Conservation (phyloP, 768 basidiomycete genomes). For the Strobilomyces dryophilus region DNA sequence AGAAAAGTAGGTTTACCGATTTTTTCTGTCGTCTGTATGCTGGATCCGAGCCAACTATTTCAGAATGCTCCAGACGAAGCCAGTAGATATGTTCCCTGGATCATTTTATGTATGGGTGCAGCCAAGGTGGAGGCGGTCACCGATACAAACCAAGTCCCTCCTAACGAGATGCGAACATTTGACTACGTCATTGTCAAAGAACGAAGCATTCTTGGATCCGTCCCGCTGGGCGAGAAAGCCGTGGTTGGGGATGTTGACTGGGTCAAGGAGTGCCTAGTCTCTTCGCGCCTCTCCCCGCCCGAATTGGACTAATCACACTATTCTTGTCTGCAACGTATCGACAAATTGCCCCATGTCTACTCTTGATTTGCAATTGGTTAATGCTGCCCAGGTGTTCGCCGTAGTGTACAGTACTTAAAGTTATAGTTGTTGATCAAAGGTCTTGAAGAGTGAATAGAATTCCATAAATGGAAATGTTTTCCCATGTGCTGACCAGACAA, state of each 20-base stretch:
- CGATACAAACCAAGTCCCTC: slow-evolving; percentile 35
- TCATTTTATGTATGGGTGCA: slow-evolving; percentile 79
- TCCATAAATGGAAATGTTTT: slow-evolving; percentile 18
- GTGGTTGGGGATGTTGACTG: slow-evolving; percentile 55
- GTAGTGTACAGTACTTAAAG: background rate
- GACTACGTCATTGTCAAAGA: slow-evolving; percentile 66
- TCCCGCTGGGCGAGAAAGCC: slow-evolving; percentile 24
- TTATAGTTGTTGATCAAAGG: background rate
- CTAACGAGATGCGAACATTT: slow-evolving; percentile 34
- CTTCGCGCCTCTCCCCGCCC: slow-evolving; percentile 47
- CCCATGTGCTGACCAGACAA: background rate
- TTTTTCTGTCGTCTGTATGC: too few relatives aligned
- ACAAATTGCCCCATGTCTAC: background rate
- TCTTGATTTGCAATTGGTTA: background rate
- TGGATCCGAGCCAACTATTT: background rate
- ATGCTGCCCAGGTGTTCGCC: background rate
- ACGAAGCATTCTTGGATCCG: slow-evolving; percentile 19
- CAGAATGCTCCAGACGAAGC: slow-evolving; percentile 32
- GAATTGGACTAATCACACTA: slow-evolving; percentile 6
- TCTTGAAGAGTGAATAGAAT: background rate
- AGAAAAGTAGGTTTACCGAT: slow-evolving; percentile 17
- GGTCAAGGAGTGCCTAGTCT: slow-evolving; percentile 76
- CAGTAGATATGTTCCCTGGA: slow-evolving; percentile 51
- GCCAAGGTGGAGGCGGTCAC: slow-evolving; percentile 60
- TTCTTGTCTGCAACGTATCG: slow-evolving; percentile 2